Conservation (phyloP, 441 rosid species). For the Viola pubescens region DNA sequence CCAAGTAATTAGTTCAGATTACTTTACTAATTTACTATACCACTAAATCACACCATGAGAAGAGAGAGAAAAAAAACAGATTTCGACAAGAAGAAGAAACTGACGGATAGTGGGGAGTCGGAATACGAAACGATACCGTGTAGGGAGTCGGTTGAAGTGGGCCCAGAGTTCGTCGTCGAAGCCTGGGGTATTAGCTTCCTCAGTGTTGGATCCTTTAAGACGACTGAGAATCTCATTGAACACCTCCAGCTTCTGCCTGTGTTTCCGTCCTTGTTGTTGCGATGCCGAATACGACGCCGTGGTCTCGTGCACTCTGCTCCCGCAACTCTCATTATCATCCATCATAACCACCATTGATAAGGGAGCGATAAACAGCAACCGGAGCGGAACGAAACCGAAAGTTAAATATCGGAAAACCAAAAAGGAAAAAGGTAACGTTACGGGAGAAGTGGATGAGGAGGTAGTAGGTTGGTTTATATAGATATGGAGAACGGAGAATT, state of each 20-base stretch:
- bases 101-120: not conserved
- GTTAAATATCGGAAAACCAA: not conserved
- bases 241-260: constrained; percentile 70
- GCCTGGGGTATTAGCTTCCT: constrained; percentile 56
- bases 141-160: constrained; percentile 92
- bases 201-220: constrained; percentile 52
- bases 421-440: constrained; percentile 6
- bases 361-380: not conserved
- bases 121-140: constrained; percentile 39
- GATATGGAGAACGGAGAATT: not conserved
- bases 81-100: not conserved
- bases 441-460: not conserved
- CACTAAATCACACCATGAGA: not conserved
- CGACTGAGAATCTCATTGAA: constrained; percentile 69
- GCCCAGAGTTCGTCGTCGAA: constrained; percentile 89
- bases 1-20: not conserved
- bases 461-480: not conserved
- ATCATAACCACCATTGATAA: constrained; percentile 28
- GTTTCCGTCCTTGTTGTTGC: constrained; percentile 37
- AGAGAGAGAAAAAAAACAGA: not conserved
- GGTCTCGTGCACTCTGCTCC: constrained; percentile 51
- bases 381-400: too few relatives aligned
- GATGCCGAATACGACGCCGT: constrained; percentile 12
- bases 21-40: not conserved
- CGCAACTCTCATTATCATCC: constrained; percentile 72